Base-by-base conservation (phyloP, 495 filamentous ascomycete genomes). In the Lindgomyces ingoldianus region DNA sequence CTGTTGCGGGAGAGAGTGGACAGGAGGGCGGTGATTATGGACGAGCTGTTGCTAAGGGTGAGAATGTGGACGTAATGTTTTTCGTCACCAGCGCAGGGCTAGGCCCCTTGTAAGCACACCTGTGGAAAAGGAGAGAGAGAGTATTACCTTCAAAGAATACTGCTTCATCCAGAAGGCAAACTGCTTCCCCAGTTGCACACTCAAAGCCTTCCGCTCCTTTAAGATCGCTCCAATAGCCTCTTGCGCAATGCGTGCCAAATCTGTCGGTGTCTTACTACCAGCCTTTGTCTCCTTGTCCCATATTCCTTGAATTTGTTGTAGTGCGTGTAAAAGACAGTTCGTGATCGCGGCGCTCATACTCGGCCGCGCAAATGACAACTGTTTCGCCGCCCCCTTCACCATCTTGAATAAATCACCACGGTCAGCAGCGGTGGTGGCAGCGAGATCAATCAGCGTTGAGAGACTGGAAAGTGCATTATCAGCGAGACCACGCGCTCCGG, bases 261-360 rank as follows among this genome's bases (percentile, higher is more conserved):
- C 33, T n/a, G 21, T 27, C 4, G 26, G 21, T 19, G 41, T 47
- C 29, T 19, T 27, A 3, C 18, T 36, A 16, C 25, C 45, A 1
- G 11, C 29, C 25, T n/a, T n/a, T n/a, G 6, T 44, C 36, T 50
- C 42, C 21, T n/a, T 24, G 8, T 50, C 36, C 22, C 45, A 60
- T 14, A 8, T 4, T 25, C 33, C 3, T 12, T 46, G n/a, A 2
- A 58, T 58, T 4, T 29, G 9, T 14, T 25, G 6, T 21, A 58
- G 25, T 9, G 55, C 24, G 3, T 25, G 4, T 4, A 62, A 39
- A 21, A 62, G 19, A 22, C 49, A 54, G 14, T 49, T 22, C 36
- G 30, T 45, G 8, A 49, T 44, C 1, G 60, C 60, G 2, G 60
- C 60, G 29, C 47, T 46, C 60, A 55, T 62, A 27, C 49, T 47